phyloP scores from a whole-genome alignment of 106 monocot genomes.

The Allium cepa region DNA sequence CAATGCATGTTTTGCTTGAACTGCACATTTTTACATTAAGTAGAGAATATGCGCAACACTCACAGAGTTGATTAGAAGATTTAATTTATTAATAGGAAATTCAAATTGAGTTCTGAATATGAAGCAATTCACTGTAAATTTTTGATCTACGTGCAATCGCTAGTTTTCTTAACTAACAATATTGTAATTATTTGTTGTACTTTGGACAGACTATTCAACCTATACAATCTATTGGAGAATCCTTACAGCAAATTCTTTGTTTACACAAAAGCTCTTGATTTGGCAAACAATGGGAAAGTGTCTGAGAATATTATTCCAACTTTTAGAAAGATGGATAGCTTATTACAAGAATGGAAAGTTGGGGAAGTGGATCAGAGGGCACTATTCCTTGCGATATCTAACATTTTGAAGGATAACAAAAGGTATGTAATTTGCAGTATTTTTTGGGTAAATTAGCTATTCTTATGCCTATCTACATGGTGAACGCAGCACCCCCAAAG shows the following conservation, averaged over 20 bases:
- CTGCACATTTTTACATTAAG: too few species aligned
- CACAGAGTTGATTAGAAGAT: too few species aligned
- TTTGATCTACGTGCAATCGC: too few species aligned
- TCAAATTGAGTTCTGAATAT: too few species aligned
- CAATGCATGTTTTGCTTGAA: too few species aligned
- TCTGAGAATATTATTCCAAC: conserved; percentile 72
- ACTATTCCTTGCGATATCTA: conserved; percentile 66
- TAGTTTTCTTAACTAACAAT: too few species aligned
- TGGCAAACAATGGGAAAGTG: conserved; percentile 68
- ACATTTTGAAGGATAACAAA: conserved; percentile 85
- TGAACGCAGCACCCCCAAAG: conserved; percentile 51
- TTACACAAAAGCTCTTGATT: conserved; percentile 68
- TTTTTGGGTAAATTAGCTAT: background rate
- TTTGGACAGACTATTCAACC: conserved; percentile 68
- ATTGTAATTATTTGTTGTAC: background rate
- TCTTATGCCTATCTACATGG: background rate
- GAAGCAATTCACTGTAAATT: too few species aligned
- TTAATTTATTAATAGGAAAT: too few species aligned
- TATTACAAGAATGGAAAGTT: conserved; percentile 81
- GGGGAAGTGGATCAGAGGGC: conserved; percentile 66
- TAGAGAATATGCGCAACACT: too few species aligned
- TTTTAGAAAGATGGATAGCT: conserved; percentile 78
- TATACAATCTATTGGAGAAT: conserved; percentile 87
- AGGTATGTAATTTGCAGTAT: conserved; percentile 31
- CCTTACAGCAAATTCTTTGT: conserved; percentile 72